Evolutionary conservation across 2,329 filamentous ascomycete genomes (phyloP), one percentile per base, ranked within the genome.

Genomic region (Colletotrichum lindemuthianum): DNA sequence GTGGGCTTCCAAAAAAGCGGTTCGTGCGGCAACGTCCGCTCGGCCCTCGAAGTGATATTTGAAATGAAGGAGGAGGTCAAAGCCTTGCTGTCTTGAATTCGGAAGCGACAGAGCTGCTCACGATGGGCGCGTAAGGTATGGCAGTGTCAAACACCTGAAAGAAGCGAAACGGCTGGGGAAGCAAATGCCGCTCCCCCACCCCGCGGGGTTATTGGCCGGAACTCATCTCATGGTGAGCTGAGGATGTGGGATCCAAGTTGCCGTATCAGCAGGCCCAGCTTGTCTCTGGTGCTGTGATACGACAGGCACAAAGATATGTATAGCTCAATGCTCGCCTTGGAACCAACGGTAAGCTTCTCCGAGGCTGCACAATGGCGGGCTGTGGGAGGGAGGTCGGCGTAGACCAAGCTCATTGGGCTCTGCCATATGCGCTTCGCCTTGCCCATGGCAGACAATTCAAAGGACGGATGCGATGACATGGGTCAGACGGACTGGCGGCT

Each of bases 211-310:
- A 34, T n/a, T 47, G 36, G 48, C 16, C 48, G 44, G 57, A 60
- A 49, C 57, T 55, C 57, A 51, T 55, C 58, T 51, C 61, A 47
- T 41, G 12, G 24, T 55, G 61, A 65, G 61, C 61, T 61, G 57
- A 65, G 57, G 13, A 51, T 9, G 39, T 61, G 58, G 58, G 51
- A 61, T 56, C 58, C 58, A 24, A 24, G 58, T 36, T 41, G 58
- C 51, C 47, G 61, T 48, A 51, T 52, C 58, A 65, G 61, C 61
- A 47, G 15, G 40, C 45, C 37, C 45, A 37, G 15, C 37, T 51
- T 44, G 61, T 45, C 40, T 55, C 43, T 58, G 34, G 45, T 44
- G 10, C 40, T 57, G 61, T 57, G 51, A 57, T 61, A 65, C 47
- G 61, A 41, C 47, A 40, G 45, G 47, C 58, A 65, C 32, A 56